Conservation (phyloP, 2,329 filamentous ascomycete species). For the Ophiostoma angusticollis region DNA sequence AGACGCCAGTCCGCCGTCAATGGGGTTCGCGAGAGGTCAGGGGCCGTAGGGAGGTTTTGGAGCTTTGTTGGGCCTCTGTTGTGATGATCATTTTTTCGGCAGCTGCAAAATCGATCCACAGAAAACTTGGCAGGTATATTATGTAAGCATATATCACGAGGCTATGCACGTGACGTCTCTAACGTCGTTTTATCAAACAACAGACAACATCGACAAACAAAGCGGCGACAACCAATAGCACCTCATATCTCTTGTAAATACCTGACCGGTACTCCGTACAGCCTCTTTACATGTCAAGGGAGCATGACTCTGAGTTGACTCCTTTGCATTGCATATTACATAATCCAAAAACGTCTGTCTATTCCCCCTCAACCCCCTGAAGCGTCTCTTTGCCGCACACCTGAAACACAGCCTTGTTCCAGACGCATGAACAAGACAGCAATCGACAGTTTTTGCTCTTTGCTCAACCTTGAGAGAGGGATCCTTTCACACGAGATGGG, state of each 20-base stretch:
- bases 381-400: constrained; percentile 26
- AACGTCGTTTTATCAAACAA: too few species aligned
- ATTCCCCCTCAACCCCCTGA: background rate
- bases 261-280: too few species aligned
- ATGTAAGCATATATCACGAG: constrained; percentile 2
- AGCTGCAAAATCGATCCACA: constrained; percentile 2
- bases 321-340: too few species aligned
- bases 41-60: background rate
- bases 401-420: constrained; percentile 29
- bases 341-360: too few species aligned
- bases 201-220: too few species aligned
- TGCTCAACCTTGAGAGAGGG: background rate
- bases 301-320: too few species aligned
- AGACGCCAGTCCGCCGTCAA: background rate
- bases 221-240: too few species aligned
- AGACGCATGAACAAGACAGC: constrained; percentile 4
- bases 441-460: background rate
- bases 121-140: constrained; percentile 8
- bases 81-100: constrained; percentile 9
- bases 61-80: background rate
- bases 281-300: too few species aligned
- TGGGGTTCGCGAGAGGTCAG: too few species aligned
- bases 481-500: too few species aligned
- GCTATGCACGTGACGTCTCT: background rate
- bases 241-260: too few species aligned